These are phyloP conservation scores for Stephanodiscus triporus DNA, from an alignment of 108 stramenopile species.

Conservation along the genomic window DNA sequence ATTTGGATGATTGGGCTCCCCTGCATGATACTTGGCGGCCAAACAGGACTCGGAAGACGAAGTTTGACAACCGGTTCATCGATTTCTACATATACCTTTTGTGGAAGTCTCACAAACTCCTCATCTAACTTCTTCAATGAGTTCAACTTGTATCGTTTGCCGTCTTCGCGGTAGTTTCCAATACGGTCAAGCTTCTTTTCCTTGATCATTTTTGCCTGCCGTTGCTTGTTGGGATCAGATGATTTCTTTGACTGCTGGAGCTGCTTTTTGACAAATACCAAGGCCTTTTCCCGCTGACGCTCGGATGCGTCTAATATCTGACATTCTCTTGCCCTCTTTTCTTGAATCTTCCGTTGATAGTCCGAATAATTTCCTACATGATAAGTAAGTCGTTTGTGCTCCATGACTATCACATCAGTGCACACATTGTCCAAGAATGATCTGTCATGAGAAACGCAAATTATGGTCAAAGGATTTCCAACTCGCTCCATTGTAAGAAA, in stretches of 20 bases:
- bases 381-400: slow-evolving; percentile 60
- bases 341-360: slow-evolving; percentile 51
- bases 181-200: slow-evolving; percentile 72
- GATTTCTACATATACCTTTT: slow-evolving; percentile 63
- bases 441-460: slow-evolving; percentile 93
- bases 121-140: slow-evolving; percentile 51
- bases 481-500: slow-evolving; percentile 60
- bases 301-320: slow-evolving; percentile 71
- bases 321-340: slow-evolving; percentile 59
- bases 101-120: slow-evolving; percentile 49
- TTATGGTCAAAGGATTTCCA: slow-evolving; percentile 57
- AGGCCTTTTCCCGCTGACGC: slow-evolving; percentile 59
- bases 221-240: slow-evolving; percentile 69
- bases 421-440: slow-evolving; percentile 87
- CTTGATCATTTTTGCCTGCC: slow-evolving; percentile 72
- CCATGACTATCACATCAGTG: slow-evolving; percentile 57
- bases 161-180: slow-evolving; percentile 70
- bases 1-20: slow-evolving; percentile 41
- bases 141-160: slow-evolving; percentile 56
- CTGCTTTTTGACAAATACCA: slow-evolving; percentile 73
- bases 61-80: slow-evolving; percentile 75
- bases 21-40: slow-evolving; percentile 48
- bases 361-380: slow-evolving; percentile 75
- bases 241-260: slow-evolving; percentile 51
- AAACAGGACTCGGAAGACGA: slow-evolving; percentile 63